Evolutionary conservation across 1,139 yeast genomes (phyloP), one percentile per base, ranked within the genome.

Genomic region (Lodderomyces beijingensis): DNA sequence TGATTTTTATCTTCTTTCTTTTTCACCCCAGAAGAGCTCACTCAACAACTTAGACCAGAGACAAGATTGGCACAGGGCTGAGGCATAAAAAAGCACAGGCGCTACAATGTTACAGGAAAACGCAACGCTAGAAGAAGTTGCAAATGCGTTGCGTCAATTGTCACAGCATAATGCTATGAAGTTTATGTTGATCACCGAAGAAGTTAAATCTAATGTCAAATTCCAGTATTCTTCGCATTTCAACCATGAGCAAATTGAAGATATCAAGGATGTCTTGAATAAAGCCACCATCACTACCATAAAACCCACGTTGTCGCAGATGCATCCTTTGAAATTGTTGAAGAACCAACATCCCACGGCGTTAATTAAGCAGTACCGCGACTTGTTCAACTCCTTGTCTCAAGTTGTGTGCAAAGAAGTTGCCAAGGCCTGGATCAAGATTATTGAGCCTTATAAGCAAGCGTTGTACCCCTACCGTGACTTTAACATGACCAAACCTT

Each of bases 401-500:
- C 91, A 82, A 47, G 47, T 63, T 1, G 63, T 71, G 1, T 83
- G 91, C 49, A 80, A 80, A 43, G 49, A 62, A 3, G 53, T 83
- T 10, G 81, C 85, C 9, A 82, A 81, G 50, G 62, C 68, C 11
- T 82, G 89, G 88, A 79, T 83, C 33, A 74, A 70, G 44, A 56
- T 62, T 2, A 61, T 80, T 7, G 87, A 80, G 45, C 91, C 91
- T 2, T 65, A 59, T 38, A 83, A 83, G 45, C 88, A 82, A 53
- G 68, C 82, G 1, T 54, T 59, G 15, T 71, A 54, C 43, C 91
- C 91, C 1, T 83, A 83, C 50, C 80, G 76, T 37, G 46, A 50
- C 13, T 77, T 74, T 3, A 66, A 67, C 10, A 33, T 25, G 1
- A 46, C 74, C 7, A 73, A 63, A 41, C 91, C 91, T 0, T 48